Evolutionary conservation across 257 asterid species (phyloP), one percentile per base, ranked within the genome.

Genomic region (Nyctanthes arbortristis): DNA sequence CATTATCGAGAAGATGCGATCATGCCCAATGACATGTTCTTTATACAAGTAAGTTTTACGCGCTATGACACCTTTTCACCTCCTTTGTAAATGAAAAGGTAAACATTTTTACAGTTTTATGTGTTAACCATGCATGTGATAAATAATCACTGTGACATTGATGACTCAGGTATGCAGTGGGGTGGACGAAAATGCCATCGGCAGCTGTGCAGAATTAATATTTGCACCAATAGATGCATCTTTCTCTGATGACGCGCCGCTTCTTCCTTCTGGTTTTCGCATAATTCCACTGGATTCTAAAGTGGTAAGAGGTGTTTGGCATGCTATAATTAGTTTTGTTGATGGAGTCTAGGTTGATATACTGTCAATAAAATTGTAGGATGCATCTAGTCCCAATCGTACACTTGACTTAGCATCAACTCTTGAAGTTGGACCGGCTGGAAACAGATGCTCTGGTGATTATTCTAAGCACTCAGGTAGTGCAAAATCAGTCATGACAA

Each of bases 201-300:
- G 98, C 2, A 80, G 86, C 22, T 86, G 95, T 49, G 86, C 97
- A 4, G 99, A 94, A 77, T 96, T 94, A 60, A 71, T 94, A 69
- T 94, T 89, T 75, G 98, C 99, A 14, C 99, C 99, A 4, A 94
- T 94, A 25, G 98, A 94, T 39, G 97, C 97, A 72, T 87, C 99
- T 37, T 94, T 94, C 83, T 88, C 97, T 4, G 99, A 94, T 57
- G 97, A 94, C 73, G 96, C 97, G 9, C 96, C 97, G 31, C 99
- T 94, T 73, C 96, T 94, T 67, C 97, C 99, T 0, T 94, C 97
- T 22, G 97, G 99, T 71, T 94, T 94, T 57, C 97, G 97, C 66
- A 91, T 94, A 76, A 88, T 91, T 67, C 97, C 99, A 11, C 85
- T 94, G 3, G 97, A 94, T 63, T 75, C 88, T 22, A 89, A 84